Conservation (phyloP, 2,329 filamentous ascomycete species). For the Colletotrichum sojae region DNA sequence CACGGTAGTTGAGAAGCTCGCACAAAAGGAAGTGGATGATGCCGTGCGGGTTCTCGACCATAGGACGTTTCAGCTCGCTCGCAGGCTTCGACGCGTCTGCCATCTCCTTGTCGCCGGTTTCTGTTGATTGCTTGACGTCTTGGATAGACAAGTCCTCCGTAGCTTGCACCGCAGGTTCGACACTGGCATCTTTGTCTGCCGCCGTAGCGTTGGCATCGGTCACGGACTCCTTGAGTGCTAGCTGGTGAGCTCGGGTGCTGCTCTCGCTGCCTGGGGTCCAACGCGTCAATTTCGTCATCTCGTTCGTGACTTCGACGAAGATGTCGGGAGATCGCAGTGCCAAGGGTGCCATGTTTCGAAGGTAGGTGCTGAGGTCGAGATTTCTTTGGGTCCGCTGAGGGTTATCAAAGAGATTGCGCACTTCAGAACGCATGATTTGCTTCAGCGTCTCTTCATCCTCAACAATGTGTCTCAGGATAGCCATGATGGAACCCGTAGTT, state of each 20-base stretch:
- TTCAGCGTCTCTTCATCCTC: conserved; percentile 94
- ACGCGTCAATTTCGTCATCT: conserved; percentile 81
- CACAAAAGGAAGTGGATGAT: conserved; percentile 95
- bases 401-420: conserved; percentile 81
- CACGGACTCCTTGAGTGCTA: conserved; percentile 59
- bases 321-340: conserved; percentile 86
- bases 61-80: conserved; percentile 82
- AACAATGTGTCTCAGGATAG: conserved; percentile 90
- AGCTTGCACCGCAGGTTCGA: conserved; percentile 61
- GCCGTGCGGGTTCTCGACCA: conserved; percentile 93
- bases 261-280: conserved; percentile 63
- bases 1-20: conserved; percentile 91
- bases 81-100: conserved; percentile 74
- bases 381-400: conserved; percentile 64
- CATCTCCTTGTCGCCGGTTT: conserved; percentile 72
- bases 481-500: conserved; percentile 77
- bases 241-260: conserved; percentile 49
- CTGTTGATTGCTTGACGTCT: conserved; percentile 73
- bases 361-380: conserved; percentile 79
- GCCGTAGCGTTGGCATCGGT: conserved; percentile 42
- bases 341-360: conserved; percentile 83
- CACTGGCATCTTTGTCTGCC: conserved; percentile 42
- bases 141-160: conserved; percentile 63
- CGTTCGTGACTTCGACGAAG: conserved; percentile 90
- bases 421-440: conserved; percentile 93